phyloP scores from a whole-genome alignment of 257 asterid species.

The Solanum paucissectum region DNA sequence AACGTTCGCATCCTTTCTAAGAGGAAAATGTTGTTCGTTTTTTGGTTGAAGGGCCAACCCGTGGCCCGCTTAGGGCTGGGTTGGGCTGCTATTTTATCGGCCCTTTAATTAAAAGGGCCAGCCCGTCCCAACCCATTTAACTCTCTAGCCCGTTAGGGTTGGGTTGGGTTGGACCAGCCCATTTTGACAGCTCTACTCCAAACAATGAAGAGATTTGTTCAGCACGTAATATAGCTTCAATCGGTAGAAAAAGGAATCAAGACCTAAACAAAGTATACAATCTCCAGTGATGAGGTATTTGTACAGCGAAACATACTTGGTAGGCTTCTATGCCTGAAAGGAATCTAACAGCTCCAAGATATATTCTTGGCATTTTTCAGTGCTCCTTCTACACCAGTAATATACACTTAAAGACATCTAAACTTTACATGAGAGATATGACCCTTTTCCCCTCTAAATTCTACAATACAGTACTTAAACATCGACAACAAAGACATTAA shows the following conservation, averaged over 20 bases:
- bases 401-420: not conserved
- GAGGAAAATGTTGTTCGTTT: too few relatives aligned
- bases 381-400: not conserved
- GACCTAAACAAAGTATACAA: not conserved
- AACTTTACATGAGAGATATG: not conserved
- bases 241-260: not conserved
- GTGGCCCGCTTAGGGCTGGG: too few relatives aligned
- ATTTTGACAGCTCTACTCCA: not conserved
- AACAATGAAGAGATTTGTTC: not conserved
- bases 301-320: not conserved
- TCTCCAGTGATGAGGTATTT: not conserved
- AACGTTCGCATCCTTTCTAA: too few relatives aligned
- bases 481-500: not conserved
- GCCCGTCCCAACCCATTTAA: too few relatives aligned
- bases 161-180: too few relatives aligned
- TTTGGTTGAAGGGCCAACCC: too few relatives aligned
- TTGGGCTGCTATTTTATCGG: too few relatives aligned
- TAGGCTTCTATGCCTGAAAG: not conserved
- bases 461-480: not conserved
- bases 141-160: too few relatives aligned
- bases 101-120: too few relatives aligned
- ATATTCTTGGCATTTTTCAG: not conserved
- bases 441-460: not conserved
- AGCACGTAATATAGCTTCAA: not conserved
- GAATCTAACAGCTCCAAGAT: not conserved